Base-by-base conservation (phyloP, 2,329 filamentous ascomycete species). In the Colletotrichum tropicale region DNA sequence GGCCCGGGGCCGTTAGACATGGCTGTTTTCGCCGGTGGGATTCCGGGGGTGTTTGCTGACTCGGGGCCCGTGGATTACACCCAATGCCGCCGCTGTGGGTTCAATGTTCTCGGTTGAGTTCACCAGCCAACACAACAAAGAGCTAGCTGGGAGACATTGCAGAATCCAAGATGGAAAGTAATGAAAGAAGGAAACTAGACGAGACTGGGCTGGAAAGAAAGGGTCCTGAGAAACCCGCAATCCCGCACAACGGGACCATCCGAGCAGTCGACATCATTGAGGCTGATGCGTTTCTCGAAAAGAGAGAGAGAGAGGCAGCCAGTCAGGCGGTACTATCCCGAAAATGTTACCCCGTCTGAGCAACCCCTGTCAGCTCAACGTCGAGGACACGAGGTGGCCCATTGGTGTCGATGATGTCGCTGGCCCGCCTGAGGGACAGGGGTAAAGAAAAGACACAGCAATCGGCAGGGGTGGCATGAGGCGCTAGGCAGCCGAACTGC, bases 291-390 rank as follows among this genome's bases (percentile, higher is more conserved):
- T 21, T 52, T 56, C 34, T n/a, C 28, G 21, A 69, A 15, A 15
- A 34, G 61, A 64, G 38, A 34, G 28, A 9, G 34, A 60, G 48
- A 73, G 74, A 76, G 70, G 74, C 74, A 76, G 74, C 74, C 74
- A 76, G 73, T 43, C 32, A 69, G 66, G 67, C 67, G 56, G 43
- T 28, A 61, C 61, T 28, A 55, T 56, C 26, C 65, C 65, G n/a
- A 32, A 43, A 74, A 62, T 60, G 18, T 64, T 16, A 67, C 52
- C 43, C 62, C 56, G 32, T 62, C 69, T 48, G 69, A 64, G 55
- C 69, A 24, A 64, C 69, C 73, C 73, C 70, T 75, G 73, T 32
- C 18, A 52, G 24, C 36, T 28, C 62, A 30, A 26, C 21, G 28
- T 24, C 34, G 28, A 67, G 66, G 66, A 43, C 66, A 68, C 66